These are phyloP conservation scores for Colletotrichum lini DNA, from an alignment of 2,329 filamentous ascomycete genomes.

Conservation along the genomic window DNA sequence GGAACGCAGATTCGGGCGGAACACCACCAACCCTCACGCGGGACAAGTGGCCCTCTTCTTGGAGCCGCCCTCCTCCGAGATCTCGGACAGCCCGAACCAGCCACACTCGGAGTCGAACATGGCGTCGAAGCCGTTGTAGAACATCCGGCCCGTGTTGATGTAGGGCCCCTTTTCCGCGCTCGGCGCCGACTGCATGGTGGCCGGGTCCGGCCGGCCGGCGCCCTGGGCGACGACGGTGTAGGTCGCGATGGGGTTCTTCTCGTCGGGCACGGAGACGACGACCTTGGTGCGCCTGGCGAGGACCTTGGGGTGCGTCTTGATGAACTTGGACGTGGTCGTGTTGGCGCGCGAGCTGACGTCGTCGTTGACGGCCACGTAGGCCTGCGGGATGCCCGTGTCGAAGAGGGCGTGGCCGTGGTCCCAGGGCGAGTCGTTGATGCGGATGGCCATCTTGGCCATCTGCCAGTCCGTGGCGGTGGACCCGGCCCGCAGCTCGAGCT, in stretches of 20 bases:
- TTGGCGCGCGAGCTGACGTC: not conserved
- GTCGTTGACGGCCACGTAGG: slow-evolving; percentile 1
- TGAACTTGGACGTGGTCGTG: not conserved
- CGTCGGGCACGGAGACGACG: slow-evolving; percentile 9
- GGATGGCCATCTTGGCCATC: slow-evolving; percentile 22
- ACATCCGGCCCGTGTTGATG: slow-evolving; percentile 12
- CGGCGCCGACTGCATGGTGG: not conserved
- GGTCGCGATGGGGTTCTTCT: slow-evolving; percentile 15
- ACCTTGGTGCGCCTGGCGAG: not conserved
- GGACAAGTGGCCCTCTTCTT: not conserved
- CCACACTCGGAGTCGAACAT: slow-evolving; percentile 20
- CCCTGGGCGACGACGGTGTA: slow-evolving; percentile 13
- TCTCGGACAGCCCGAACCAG: not conserved
- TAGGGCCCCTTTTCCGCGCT: not conserved
- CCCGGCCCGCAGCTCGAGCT: slow-evolving; percentile 11
- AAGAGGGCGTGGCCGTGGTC: slow-evolving; percentile 12
- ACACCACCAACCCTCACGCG: not conserved
- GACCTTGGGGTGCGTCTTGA: not conserved
- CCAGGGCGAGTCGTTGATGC: slow-evolving; percentile 15
- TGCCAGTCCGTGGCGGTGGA: slow-evolving; percentile 15
- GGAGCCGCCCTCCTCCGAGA: not conserved
- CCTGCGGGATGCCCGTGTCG: slow-evolving; percentile 23
- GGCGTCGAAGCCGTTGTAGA: slow-evolving; percentile 9
- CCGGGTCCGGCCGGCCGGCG: not conserved
- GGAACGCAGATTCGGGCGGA: too few relatives aligned